Conservation (phyloP, 345 rosid genomes). For the Lepidium sativum region DNA sequence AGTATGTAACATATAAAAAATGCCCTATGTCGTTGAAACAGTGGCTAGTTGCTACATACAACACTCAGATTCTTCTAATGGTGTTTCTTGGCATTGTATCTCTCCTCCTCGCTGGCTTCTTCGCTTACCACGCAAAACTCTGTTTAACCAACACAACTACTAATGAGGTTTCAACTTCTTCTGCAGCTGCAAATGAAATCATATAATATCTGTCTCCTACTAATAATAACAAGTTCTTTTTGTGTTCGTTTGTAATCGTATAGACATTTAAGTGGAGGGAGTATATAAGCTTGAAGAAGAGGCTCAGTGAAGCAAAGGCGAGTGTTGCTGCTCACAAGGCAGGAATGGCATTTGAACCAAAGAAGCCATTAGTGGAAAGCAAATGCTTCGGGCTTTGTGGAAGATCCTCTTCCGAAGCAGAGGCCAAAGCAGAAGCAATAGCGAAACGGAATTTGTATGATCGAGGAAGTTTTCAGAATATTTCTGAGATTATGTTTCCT, state of each 20-base stretch:
- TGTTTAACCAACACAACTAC: constrained; percentile 85
- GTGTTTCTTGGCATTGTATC: constrained; percentile 79
- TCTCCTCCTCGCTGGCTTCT: constrained; percentile 78
- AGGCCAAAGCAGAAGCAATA: constrained; percentile 25
- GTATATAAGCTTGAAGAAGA: constrained; percentile 64
- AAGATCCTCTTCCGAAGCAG: constrained; percentile 42
- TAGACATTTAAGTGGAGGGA: constrained; percentile 96
- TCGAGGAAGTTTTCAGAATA: constrained; percentile 48
- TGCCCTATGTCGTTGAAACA: constrained; percentile 23
- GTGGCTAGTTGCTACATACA: constrained; percentile 86
- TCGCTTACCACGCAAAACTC: constrained; percentile 67
- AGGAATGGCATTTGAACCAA: constrained; percentile 32
- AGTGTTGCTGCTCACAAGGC: constrained; percentile 58
- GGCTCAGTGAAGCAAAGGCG: constrained; percentile 64
- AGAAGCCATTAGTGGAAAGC: constrained; percentile 31
- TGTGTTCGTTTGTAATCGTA: neutral
- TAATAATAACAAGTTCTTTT: neutral
- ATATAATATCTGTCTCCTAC: neutral
- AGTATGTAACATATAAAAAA: neutral
- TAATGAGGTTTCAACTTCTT: constrained; percentile 51
- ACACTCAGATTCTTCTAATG: constrained; percentile 75
- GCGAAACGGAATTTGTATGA: constrained; percentile 49
- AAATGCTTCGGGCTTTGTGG: constrained; percentile 54
- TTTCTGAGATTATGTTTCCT: constrained; percentile 58
- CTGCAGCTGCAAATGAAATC: neutral